Evolutionary conservation across 1,139 yeast species (phyloP), one percentile per base, ranked within the genome.

Genomic region (Hanseniaspora sp.): DNA sequence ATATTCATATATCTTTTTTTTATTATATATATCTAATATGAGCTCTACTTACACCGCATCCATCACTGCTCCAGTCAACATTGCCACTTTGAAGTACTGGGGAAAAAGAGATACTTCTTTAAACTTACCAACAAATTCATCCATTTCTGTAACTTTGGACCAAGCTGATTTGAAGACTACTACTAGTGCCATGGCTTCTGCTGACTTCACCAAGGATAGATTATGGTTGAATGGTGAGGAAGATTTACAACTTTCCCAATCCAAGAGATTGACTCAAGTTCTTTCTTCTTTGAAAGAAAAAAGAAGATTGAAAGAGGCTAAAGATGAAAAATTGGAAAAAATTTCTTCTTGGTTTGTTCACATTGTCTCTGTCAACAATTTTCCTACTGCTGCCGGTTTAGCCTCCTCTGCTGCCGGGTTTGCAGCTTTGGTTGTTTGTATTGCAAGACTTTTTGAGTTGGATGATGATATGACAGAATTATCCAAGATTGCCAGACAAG

Each of bases 391-490:
- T 41, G 98, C 98, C 15, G 98, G 98, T 2, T 77, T 92, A 61
- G 98, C 98, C 0, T 87, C 96, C 0, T 85, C 95, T 8, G 98
- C 98, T 11, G 96, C 97, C 11, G 99, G 99, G 0, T 90, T 88
- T 69, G 96, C 98, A 51, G 98, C 98, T 5, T 76, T 92, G 60
- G 95, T 92, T 35, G 79, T 79, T 49, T 88, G 96, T 31, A 79
- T 92, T 64, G 90, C 98, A 29, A 77, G 77, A 64, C 75, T 92
- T 57, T 92, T 80, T 70, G 69, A 85, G 67, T 79, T 94, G 57
- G 95, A 95, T 18, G 84, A 84, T 63, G 78, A 83, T 58, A 74
- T 78, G 66, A 84, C 94, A 28, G 96, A 88, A 63, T 77, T 94
- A 59, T 86, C 96, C 59, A 84, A 83, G 64, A 83, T 92, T 63